Evolutionary conservation across 352 stramenopile species (phyloP).

Genomic region (Globisporangium heterothallicum): DNA sequence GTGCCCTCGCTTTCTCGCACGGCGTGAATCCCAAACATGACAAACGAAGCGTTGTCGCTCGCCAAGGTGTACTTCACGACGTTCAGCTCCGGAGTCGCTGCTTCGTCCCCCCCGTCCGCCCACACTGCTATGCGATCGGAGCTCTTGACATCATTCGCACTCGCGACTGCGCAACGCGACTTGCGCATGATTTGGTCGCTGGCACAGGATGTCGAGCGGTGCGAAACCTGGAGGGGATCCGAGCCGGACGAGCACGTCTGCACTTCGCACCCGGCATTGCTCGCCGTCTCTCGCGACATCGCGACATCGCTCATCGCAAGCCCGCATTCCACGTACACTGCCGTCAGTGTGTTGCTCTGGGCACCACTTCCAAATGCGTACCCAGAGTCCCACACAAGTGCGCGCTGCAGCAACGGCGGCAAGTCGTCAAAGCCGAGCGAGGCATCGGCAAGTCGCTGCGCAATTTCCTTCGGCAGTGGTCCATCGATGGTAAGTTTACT

Average conservation of each 20-base stretch:
- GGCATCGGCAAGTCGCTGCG: constrained; percentile 15
- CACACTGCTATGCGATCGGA: constrained; percentile 7
- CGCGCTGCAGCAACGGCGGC: constrained; percentile 22
- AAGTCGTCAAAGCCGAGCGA: constrained; percentile 20
- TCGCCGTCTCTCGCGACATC: constrained; percentile 4
- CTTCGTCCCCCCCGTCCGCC: constrained; percentile 15
- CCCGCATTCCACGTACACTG: constrained; percentile 23
- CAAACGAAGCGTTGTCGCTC: constrained; percentile 11
- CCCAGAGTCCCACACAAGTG: constrained; percentile 33
- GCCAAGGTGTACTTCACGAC: constrained; percentile 21
- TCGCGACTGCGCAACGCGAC: constrained; percentile 4
- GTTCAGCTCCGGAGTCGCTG: constrained; percentile 12
- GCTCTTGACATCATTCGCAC: not conserved
- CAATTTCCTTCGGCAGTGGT: constrained; percentile 13
- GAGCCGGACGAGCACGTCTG: constrained; percentile 11
- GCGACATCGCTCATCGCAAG: constrained; percentile 33
- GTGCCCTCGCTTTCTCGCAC: not conserved
- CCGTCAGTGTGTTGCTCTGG: constrained; percentile 5
- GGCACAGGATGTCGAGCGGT: constrained; percentile 15
- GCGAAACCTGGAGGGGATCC: not conserved
- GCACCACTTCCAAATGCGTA: constrained; percentile 11
- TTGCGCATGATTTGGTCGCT: constrained; percentile 13
- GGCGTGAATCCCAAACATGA: constrained; percentile 19
- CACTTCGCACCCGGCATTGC: constrained; percentile 15
- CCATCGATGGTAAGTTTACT: constrained; percentile 2